Percentiles rank a stretch among this genome's conserved stretches.
These are phyloP conservation scores for Talaromyces piceae DNA, from an alignment of 2,329 filamentous ascomycete species.

Conservation along the genomic window DNA sequence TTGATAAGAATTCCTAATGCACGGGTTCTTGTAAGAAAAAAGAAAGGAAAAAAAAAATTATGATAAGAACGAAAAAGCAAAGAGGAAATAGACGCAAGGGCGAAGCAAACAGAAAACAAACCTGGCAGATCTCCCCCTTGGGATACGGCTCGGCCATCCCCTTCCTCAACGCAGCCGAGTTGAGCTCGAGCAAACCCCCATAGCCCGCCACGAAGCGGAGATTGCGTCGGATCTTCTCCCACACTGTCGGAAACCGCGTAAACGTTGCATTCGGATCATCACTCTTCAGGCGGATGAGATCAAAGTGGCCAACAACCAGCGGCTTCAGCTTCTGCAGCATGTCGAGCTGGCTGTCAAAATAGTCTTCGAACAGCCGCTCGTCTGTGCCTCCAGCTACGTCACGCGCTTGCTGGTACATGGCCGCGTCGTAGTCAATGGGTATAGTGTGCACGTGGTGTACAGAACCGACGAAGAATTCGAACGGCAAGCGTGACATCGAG, in stretches of 20 bases:
- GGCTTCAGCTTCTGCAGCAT: constrained; percentile 71
- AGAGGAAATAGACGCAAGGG: too few relatives aligned
- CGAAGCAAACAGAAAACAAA: too few relatives aligned
- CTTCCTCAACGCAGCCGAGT: constrained; percentile 80
- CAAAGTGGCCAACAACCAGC: constrained; percentile 84
- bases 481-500: constrained; percentile 52
- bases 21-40: too few relatives aligned
- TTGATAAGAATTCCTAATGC: constrained; percentile 63
- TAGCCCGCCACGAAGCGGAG: constrained; percentile 62
- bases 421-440: constrained; percentile 78
- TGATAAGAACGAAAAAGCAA: too few relatives aligned
- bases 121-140: constrained; percentile 63
- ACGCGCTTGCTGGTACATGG: constrained; percentile 59
- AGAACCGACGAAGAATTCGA: constrained; percentile 90
- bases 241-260: constrained; percentile 55
- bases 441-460: constrained; percentile 81
- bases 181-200: constrained; percentile 80
- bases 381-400: constrained; percentile 54
- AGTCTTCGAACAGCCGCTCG: constrained; percentile 67
- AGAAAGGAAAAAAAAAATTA: too few relatives aligned
- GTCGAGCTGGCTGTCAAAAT: constrained; percentile 78
- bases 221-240: constrained; percentile 68
- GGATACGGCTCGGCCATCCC: constrained; percentile 89
- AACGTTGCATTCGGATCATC: constrained; percentile 59
- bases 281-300: constrained; percentile 77